These are phyloP conservation scores for Lithocarpus polystachyus DNA, from an alignment of 306 rosid genomes.

Conservation along the genomic window DNA sequence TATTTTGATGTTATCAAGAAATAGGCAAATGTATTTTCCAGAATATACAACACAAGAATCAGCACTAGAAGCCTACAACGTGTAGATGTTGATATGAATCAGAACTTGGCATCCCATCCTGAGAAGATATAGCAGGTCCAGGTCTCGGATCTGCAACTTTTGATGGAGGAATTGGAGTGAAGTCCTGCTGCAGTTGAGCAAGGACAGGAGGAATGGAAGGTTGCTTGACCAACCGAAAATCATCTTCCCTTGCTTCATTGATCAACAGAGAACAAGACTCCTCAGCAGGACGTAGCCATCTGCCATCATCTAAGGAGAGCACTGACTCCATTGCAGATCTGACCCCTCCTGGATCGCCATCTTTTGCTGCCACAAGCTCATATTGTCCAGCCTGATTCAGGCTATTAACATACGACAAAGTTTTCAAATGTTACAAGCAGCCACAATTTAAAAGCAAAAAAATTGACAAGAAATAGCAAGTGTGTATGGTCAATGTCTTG, in stretches of 20 bases:
- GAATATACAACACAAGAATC: background rate
- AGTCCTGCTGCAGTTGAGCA: conserved; percentile 67
- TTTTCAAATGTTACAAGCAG: conserved; percentile 30
- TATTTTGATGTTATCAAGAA: conserved; percentile 19
- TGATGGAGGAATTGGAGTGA: conserved; percentile 68
- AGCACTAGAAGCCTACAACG: conserved; percentile 50
- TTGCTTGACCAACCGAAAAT: conserved; percentile 62
- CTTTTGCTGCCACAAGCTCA: conserved; percentile 69
- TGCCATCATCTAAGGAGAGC: conserved; percentile 84
- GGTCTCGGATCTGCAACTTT: conserved; percentile 99
- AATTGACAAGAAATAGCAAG: conserved; percentile 10
- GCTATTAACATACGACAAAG: conserved; percentile 46
- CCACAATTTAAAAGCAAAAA: conserved; percentile 21
- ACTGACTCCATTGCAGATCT: conserved; percentile 77
- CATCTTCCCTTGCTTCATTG: conserved; percentile 58
- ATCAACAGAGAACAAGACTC: conserved; percentile 46
- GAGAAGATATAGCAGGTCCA: conserved; percentile 67
- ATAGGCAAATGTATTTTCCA: background rate
- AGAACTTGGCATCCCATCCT: conserved; percentile 51
- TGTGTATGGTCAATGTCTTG: background rate
- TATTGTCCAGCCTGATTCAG: conserved; percentile 59
- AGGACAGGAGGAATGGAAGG: conserved; percentile 94
- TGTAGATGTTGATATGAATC: conserved; percentile 74
- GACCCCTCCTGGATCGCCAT: conserved; percentile 44
- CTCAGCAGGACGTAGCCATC: conserved; percentile 55